These are phyloP conservation scores for Saccharomycopsis fermentans DNA, from an alignment of 805 yeast species.

Conservation along the genomic window DNA sequence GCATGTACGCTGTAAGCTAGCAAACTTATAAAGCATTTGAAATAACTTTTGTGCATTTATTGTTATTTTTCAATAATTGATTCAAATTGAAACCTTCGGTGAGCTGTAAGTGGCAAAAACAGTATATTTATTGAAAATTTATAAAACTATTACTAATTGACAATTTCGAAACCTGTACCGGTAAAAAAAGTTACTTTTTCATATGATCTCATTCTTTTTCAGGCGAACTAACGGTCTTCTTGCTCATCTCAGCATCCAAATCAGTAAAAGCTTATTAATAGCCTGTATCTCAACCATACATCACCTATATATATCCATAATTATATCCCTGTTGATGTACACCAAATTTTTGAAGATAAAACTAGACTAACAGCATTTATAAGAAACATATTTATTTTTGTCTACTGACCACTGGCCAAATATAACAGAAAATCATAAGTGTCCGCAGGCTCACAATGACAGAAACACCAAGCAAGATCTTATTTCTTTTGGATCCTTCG, in stretches of 20 bases:
- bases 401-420: no score
- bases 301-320: no score
- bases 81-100: background rate
- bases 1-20: background rate
- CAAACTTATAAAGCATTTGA: background rate
- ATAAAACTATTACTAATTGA: background rate
- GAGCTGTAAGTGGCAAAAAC: background rate
- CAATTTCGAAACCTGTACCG: background rate
- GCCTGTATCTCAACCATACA: no score
- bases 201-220: background rate
- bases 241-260: background rate
- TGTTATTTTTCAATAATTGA: no score
- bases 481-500: conserved; percentile 16
- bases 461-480: conserved; percentile 2
- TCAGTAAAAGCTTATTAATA: background rate
- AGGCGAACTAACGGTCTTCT: background rate
- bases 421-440: background rate
- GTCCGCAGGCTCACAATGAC: conserved; percentile 39
- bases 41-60: no score
- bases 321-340: no score
- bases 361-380: no score
- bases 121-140: background rate
- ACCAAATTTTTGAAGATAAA: no score
- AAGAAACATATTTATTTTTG: background rate
- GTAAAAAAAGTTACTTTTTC: background rate